phyloP scores from a whole-genome alignment of 2,329 filamentous ascomycete species.

The Aspergillus latus region DNA sequence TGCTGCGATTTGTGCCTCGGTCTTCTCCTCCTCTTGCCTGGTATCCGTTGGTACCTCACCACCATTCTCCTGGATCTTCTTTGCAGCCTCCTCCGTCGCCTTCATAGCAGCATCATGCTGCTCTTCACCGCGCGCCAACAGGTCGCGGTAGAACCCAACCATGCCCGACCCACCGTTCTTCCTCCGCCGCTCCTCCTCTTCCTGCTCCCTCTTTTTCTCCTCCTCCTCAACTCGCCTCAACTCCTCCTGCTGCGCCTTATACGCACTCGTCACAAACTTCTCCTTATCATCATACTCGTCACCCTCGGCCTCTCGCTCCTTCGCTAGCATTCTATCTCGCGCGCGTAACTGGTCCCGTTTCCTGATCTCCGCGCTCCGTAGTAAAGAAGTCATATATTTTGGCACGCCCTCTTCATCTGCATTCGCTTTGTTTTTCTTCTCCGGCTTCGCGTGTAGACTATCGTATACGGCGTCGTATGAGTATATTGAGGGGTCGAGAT shows the following conservation, averaged over 20 bases:
- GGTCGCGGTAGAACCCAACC: constrained; percentile 60
- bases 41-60: constrained; percentile 27
- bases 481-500: constrained; percentile 50
- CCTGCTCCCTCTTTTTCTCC: constrained; percentile 57
- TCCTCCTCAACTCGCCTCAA: constrained; percentile 57
- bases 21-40: constrained; percentile 43
- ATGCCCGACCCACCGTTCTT: constrained; percentile 54
- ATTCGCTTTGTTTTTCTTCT: constrained; percentile 25
- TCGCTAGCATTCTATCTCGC: constrained; percentile 59
- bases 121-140: constrained; percentile 59
- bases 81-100: constrained; percentile 50
- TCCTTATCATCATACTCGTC: constrained; percentile 67
- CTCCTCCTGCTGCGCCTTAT: constrained; percentile 65
- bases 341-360: constrained; percentile 65
- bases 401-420: constrained; percentile 36
- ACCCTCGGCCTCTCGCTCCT: constrained; percentile 64
- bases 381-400: constrained; percentile 61
- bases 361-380: constrained; percentile 60
- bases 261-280: constrained; percentile 65
- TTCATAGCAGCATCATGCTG: constrained; percentile 58
- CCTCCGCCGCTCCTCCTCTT: constrained; percentile 52
- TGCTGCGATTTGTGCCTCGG: constrained; percentile 55
- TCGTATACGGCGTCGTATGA: constrained; percentile 53
- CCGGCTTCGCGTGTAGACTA: constrained; percentile 43
- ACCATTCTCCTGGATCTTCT: constrained; percentile 33